Evolutionary conservation across 208 protist species (phyloP).

Genomic region (Sergeia podlipaevii): DNA sequence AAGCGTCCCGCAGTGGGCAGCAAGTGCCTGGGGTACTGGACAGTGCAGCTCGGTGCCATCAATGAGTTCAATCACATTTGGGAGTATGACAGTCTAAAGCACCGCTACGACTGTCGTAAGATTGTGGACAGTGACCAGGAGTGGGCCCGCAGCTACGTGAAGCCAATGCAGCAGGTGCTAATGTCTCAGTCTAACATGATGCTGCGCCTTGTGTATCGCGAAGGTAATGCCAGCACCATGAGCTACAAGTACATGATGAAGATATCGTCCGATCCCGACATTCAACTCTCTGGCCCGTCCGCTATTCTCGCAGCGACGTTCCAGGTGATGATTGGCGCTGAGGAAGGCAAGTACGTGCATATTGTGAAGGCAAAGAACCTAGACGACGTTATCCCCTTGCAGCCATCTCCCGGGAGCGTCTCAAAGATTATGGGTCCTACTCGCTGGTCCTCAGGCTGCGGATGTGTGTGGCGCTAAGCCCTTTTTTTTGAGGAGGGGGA

Average conservation of each 20-base stretch:
- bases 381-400: constrained; percentile 52
- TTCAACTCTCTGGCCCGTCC: constrained; percentile 42
- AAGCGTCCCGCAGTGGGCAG: constrained; percentile 32
- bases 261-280: constrained; percentile 42
- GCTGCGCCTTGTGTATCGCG: constrained; percentile 50
- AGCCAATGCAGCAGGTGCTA: constrained; percentile 26
- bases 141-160: constrained; percentile 44
- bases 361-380: constrained; percentile 65
- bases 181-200: constrained; percentile 50
- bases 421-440: constrained; percentile 68
- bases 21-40: constrained; percentile 70
- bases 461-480: constrained; percentile 61
- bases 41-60: constrained; percentile 62
- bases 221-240: constrained; percentile 56
- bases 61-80: constrained; percentile 76
- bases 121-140: constrained; percentile 51
- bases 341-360: constrained; percentile 73
- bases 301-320: constrained; percentile 69
- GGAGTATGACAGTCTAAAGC: constrained; percentile 69
- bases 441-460: constrained; percentile 58
- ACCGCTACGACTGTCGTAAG: constrained; percentile 57
- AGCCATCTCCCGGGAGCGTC: constrained; percentile 23
- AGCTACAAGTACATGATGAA: constrained; percentile 82
- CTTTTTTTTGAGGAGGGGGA: background rate
- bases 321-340: constrained; percentile 41